Percentiles rank a stretch among this genome's conserved stretches.
Conservation (phyloP, 768 basidiomycete genomes). For the Mycena venus region DNA sequence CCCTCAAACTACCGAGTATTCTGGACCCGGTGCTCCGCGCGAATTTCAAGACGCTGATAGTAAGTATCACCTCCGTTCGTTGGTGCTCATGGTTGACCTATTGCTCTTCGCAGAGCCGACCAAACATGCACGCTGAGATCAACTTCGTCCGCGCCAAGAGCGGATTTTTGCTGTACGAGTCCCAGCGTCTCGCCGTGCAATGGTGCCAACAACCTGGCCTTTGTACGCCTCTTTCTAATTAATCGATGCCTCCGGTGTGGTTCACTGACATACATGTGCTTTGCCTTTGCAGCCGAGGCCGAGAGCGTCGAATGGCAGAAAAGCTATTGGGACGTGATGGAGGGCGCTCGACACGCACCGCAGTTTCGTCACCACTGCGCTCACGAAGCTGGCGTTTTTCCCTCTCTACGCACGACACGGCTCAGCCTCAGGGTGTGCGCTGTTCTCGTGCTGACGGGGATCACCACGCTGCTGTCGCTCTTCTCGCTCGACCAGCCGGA, state of each 20-base stretch:
- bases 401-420: not conserved
- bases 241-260: no score
- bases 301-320: conserved; percentile 5
- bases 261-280: not conserved
- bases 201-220: not conserved
- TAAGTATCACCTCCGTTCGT: not conserved
- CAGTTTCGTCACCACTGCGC: not conserved
- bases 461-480: conserved; percentile 45
- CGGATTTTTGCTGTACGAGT: not conserved
- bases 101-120: not conserved
- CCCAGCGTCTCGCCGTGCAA: not conserved
- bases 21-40: not conserved
- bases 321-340: conserved; percentile 21
- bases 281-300: not conserved
- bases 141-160: conserved; percentile 26
- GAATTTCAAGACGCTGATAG: not conserved
- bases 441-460: conserved; percentile 5
- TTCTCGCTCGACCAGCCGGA: conserved; percentile 15
- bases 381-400: conserved; percentile 17
- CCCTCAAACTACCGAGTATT: not conserved
- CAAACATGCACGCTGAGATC: not conserved
- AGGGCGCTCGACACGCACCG: conserved; percentile 22
- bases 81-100: not conserved
- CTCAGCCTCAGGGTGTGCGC: conserved; percentile 21
- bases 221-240: not conserved